phyloP scores from a whole-genome alignment of 2,329 filamentous ascomycete species.

The Pseudocercospora cruenta region DNA sequence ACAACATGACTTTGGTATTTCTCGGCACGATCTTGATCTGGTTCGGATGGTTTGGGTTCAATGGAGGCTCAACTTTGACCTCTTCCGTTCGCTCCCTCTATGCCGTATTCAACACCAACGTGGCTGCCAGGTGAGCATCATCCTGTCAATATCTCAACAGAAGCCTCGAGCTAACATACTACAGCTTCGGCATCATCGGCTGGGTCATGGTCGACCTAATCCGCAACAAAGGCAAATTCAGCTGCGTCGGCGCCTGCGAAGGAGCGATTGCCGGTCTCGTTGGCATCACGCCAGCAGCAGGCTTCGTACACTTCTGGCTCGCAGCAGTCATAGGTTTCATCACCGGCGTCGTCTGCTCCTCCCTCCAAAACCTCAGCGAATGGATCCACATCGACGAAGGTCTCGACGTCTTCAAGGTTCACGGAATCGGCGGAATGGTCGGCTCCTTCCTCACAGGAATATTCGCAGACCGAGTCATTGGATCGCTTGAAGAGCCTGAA shows the following conservation, averaged over 20 bases:
- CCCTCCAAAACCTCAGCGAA: constrained; percentile 55
- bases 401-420: constrained; percentile 63
- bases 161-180: constrained; percentile 43
- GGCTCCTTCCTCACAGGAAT: constrained; percentile 62
- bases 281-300: constrained; percentile 55
- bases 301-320: constrained; percentile 28
- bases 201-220: constrained; percentile 59
- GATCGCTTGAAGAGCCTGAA: constrained; percentile 51
- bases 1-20: constrained; percentile 66
- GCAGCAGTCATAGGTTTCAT: constrained; percentile 62
- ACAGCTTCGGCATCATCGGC: constrained; percentile 58
- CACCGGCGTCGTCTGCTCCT: constrained; percentile 55
- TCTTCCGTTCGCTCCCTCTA: constrained; percentile 58
- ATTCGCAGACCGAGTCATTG: constrained; percentile 55
- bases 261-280: constrained; percentile 62
- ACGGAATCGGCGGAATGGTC: constrained; percentile 61
- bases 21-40: constrained; percentile 67
- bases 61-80: constrained; percentile 59
- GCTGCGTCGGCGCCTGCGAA: constrained; percentile 59
- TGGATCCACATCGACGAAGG: constrained; percentile 61
- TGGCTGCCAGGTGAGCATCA: background rate
- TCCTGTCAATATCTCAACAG: background rate
- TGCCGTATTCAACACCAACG: constrained; percentile 58
- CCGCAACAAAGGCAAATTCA: constrained; percentile 56
- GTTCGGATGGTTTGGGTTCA: constrained; percentile 66